phyloP scores from a whole-genome alignment of 768 basidiomycete genomes.

The Porpolomopsis calyptriformis region DNA sequence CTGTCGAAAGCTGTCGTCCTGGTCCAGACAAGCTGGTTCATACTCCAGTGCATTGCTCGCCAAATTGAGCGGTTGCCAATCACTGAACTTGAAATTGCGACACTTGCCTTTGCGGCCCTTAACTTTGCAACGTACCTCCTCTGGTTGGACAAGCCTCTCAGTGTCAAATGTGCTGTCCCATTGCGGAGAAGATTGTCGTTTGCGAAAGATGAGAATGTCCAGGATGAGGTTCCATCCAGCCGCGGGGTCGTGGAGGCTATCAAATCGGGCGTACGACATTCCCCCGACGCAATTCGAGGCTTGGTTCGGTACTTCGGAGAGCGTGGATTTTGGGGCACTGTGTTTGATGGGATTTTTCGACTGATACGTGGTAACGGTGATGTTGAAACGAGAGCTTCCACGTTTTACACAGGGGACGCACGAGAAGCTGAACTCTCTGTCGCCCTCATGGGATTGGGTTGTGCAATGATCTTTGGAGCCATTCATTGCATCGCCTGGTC shows the following conservation, averaged over 20 bases:
- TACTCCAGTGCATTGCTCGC: constrained; percentile 20
- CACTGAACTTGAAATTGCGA: constrained; percentile 23
- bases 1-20: constrained; percentile 18
- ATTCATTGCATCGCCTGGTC: constrained; percentile 21
- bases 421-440: not conserved
- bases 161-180: constrained; percentile 14
- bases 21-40: constrained; percentile 22
- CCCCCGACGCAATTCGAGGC: too few species aligned
- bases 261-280: too few species aligned
- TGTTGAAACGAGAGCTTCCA: not conserved
- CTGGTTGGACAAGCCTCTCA: constrained; percentile 29
- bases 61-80: constrained; percentile 13
- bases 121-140: constrained; percentile 20
- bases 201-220: not conserved
- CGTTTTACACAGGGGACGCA: too few species aligned
- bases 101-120: constrained; percentile 18
- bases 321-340: not conserved
- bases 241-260: not conserved
- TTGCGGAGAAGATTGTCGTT: not conserved
- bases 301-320: not conserved
- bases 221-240: not conserved
- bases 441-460: not conserved
- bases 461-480: constrained; percentile 15
- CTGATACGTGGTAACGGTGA: not conserved
- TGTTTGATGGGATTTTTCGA: not conserved